These are phyloP conservation scores for Cystofilobasidium ferigula DNA, from an alignment of 768 basidiomycete species.

Conservation along the genomic window DNA sequence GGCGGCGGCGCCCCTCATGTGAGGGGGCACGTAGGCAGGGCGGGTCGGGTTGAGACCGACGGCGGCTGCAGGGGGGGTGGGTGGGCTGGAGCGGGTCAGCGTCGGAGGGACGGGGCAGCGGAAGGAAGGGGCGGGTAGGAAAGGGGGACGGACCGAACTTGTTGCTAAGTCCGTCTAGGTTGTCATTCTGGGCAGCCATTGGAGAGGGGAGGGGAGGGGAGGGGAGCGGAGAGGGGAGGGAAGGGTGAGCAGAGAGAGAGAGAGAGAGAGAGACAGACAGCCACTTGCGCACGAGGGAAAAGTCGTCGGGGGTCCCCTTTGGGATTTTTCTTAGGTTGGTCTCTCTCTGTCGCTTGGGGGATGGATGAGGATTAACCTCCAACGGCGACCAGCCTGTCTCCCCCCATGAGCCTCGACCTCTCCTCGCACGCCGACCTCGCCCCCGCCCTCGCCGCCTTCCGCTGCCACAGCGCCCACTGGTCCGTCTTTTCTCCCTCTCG, in stretches of 20 bases:
- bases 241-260: too few species aligned
- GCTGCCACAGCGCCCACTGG: neutral
- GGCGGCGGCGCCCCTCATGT: slow-evolving; percentile 34
- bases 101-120: too few species aligned
- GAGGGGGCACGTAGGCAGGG: slow-evolving; percentile 40
- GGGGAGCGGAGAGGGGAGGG: neutral
- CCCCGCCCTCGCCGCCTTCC: neutral
- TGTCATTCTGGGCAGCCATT: slow-evolving; percentile 12
- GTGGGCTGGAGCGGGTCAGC: neutral
- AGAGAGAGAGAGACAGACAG: too few species aligned
- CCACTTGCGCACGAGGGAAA: too few species aligned
- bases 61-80: slow-evolving; percentile 19
- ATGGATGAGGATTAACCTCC: too few species aligned
- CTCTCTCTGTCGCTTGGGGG: too few species aligned
- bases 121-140: too few species aligned
- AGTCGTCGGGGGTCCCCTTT: too few species aligned
- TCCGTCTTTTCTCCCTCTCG: neutral
- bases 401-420: neutral
- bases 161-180: slow-evolving; percentile 8
- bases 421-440: neutral
- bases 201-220: neutral
- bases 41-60: slow-evolving; percentile 37
- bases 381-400: too few species aligned
- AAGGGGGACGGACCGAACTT: slow-evolving; percentile 8
- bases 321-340: too few species aligned